A percentile compares a stretch with the other conserved stretches of the same genome.
Conservation (phyloP, 1,284 basidiomycete species). For the Sparassis latifolia region DNA sequence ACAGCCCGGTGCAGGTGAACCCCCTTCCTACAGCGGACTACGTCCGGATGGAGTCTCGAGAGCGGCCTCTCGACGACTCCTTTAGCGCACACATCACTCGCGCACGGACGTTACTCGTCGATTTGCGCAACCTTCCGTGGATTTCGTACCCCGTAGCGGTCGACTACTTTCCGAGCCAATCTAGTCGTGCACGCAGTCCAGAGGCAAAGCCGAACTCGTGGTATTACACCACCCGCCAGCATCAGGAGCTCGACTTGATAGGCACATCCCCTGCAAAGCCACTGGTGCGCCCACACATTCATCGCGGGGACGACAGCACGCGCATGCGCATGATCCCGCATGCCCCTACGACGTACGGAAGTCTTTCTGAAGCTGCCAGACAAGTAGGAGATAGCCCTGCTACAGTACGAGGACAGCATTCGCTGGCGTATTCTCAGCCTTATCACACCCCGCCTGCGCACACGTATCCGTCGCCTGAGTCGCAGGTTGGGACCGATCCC, state of each 20-base stretch:
- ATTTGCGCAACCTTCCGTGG: conserved; percentile 28
- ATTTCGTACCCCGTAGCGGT: conserved; percentile 21
- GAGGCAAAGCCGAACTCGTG: conserved; percentile 23
- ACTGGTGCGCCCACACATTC: conserved; percentile 4
- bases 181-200: conserved; percentile 17
- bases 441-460: no score
- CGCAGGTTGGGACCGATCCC: no score
- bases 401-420: no score
- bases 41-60: conserved; percentile 22
- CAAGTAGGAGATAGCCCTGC: no score
- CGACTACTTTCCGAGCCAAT: conserved; percentile 23
- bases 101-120: conserved; percentile 24
- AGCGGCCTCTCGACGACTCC: conserved; percentile 19
- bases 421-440: no score
- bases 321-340: neutral
- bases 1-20: conserved; percentile 18
- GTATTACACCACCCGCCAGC: conserved; percentile 21
- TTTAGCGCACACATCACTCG: conserved; percentile 24
- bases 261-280: conserved; percentile 9
- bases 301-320: neutral
- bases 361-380: no score
- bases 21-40: conserved; percentile 26
- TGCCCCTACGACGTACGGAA: no score
- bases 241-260: conserved; percentile 27
- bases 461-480: no score